A percentile compares a stretch with the other conserved stretches of the same genome.
phyloP scores from a whole-genome alignment of 192 early-diverging fungal genomes.

The Gamsiella multidivaricata region DNA sequence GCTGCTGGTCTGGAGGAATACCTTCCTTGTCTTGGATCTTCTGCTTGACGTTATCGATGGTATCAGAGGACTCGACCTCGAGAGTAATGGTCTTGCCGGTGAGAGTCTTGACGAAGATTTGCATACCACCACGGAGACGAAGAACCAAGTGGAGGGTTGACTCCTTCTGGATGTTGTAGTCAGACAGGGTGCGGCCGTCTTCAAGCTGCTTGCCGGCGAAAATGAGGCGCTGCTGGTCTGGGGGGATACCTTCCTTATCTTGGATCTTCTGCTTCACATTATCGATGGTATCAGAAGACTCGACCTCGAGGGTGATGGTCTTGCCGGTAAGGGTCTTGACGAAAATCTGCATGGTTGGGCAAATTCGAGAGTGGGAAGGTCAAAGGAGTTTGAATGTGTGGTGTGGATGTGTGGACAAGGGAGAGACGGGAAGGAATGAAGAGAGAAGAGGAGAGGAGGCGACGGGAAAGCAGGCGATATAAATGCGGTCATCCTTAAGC shows the following conservation, averaged over 20 bases:
- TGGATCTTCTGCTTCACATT: slow-evolving; percentile 88
- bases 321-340: slow-evolving; percentile 84
- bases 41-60: slow-evolving; percentile 85
- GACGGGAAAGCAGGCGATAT: background rate
- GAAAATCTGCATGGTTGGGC: slow-evolving; percentile 73
- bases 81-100: slow-evolving; percentile 99
- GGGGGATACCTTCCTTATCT: slow-evolving; percentile 83
- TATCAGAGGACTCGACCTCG: slow-evolving; percentile 75
- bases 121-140: slow-evolving; percentile 76
- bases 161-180: slow-evolving; percentile 83
- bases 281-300: slow-evolving; percentile 81
- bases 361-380: background rate
- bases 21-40: slow-evolving; percentile 88
- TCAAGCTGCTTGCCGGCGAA: slow-evolving; percentile 87
- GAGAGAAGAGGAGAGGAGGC: slow-evolving; percentile 9
- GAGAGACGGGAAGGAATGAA: background rate
- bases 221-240: slow-evolving; percentile 83
- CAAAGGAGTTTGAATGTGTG: slow-evolving; percentile 1
- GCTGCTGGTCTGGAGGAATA: slow-evolving; percentile 83
- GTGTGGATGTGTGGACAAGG: background rate
- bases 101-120: slow-evolving; percentile 86
- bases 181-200: slow-evolving; percentile 74
- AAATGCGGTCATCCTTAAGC: too few relatives aligned
- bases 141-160: slow-evolving; percentile 76
- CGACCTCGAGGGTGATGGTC: slow-evolving; percentile 81